Conservation (phyloP, 2,329 filamentous ascomycete genomes). For the Microcera coccophila region DNA sequence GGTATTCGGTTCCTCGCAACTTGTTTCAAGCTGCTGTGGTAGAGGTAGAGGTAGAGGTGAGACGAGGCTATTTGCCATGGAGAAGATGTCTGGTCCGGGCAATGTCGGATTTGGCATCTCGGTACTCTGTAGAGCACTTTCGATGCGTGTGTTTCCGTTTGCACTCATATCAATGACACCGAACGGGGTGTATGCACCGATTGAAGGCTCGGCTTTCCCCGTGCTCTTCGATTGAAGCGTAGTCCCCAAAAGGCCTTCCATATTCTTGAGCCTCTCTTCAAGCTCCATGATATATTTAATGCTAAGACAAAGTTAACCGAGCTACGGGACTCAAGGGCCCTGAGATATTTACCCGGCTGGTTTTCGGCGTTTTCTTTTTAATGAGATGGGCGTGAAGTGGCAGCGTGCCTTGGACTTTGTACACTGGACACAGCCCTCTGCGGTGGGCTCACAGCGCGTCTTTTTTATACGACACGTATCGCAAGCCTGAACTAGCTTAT, state of each 20-base stretch:
- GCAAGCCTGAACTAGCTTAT: slow-evolving; percentile 19
- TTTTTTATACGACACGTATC: slow-evolving; percentile 31
- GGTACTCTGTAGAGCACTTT: neutral
- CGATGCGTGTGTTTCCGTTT: neutral
- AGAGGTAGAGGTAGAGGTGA: neutral
- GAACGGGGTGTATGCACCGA: neutral
- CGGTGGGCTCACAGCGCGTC: slow-evolving; percentile 25
- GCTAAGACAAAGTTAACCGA: slow-evolving; percentile 6
- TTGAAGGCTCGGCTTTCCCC: slow-evolving; percentile 1
- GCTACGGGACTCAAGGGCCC: neutral
- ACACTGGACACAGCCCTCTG: slow-evolving; percentile 25
- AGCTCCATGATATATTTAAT: slow-evolving; percentile 17
- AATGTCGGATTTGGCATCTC: neutral
- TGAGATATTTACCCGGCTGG: slow-evolving; percentile 14
- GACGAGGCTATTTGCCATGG: neutral
- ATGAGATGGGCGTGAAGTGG: slow-evolving; percentile 28
- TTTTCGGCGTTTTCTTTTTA: slow-evolving; percentile 19
- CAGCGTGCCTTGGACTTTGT: slow-evolving; percentile 22
- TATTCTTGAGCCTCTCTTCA: slow-evolving; percentile 14
- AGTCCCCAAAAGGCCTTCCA: slow-evolving; percentile 10
- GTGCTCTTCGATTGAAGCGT: neutral
- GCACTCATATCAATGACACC: neutral
- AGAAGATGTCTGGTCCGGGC: neutral
- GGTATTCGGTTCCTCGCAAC: neutral
- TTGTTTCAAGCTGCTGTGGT: neutral